Evolutionary conservation across 2,329 filamentous ascomycete genomes (phyloP), one percentile per base, ranked within the genome.

Genomic region (Thermothelomyces thermophilus): DNA sequence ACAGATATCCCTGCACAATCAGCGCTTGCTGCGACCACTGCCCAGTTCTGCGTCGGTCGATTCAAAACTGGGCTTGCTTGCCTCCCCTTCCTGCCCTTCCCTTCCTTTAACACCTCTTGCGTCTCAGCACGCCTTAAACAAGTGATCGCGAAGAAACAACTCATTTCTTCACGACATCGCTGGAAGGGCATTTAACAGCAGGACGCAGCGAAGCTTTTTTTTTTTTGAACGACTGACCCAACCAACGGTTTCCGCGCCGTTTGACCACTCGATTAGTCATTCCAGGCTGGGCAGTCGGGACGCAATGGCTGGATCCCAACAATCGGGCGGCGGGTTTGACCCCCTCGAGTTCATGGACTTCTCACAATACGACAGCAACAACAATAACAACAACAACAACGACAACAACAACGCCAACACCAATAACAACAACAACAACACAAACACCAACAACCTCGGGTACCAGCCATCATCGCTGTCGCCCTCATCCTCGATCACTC

Each of bases 291-390:
- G 33, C 13, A 26, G n/a, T 43, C 16, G 33, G 14, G 20, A 50
- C 24, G 51, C 43, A 46, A 41, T 62, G 52, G 56, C 57, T 56
- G 61, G 44, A 46, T 56, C 60, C 45, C 58, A 62, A 41, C 66
- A 72, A 42, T 65, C 71, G 26, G 26, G 24, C 46, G 66, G 63
- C 59, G 68, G 71, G 52, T 70, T 71, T 52, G 72, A 73, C 57
- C 71, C 76, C 59, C 71, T 75, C 49, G 80, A 84, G 28, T 69
- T 83, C 41, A 69, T 83, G 64, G 79, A 83, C 59, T 72, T 83
- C 50, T 73, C 76, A 53, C 77, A 79, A 58, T 87, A 84, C 67
- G 82, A 84, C 62, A 73, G 73, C 56, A 41, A 24, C 35, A 39
- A 14, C 34, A 30, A 4, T 33, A 37, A 30, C 33, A 66, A 79